Conservation (phyloP, 139 green algal species). For the Chloropicon primus region DNA sequence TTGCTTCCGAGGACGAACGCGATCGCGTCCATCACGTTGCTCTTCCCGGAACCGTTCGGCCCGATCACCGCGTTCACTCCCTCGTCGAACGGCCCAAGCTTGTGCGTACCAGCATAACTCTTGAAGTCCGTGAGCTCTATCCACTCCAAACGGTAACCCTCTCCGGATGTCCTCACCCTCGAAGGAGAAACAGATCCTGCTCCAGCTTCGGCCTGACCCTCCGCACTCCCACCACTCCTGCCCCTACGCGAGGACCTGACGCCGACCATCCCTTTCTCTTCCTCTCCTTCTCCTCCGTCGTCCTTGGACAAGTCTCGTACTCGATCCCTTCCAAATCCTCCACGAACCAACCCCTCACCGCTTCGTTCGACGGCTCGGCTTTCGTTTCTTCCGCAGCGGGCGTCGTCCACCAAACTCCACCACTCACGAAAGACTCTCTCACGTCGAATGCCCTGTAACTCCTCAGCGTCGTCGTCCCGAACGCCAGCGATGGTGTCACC, state of each 20-base stretch:
- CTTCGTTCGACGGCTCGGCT: too few relatives aligned
- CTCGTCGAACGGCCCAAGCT: slow-evolving; percentile 80
- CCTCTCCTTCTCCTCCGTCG: neutral
- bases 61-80: slow-evolving; percentile 89
- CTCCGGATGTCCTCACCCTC: neutral
- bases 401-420: too few relatives aligned
- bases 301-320: too few relatives aligned
- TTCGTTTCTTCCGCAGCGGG: too few relatives aligned
- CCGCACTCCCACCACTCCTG: neutral
- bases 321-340: too few relatives aligned
- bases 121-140: neutral
- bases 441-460: neutral
- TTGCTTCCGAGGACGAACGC: slow-evolving; percentile 91
- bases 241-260: neutral
- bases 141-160: neutral
- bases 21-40: slow-evolving; percentile 98
- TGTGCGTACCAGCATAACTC: slow-evolving; percentile 61
- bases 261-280: neutral
- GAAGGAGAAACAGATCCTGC: neutral
- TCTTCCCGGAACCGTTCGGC: slow-evolving; percentile 87
- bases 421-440: neutral
- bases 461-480: neutral
- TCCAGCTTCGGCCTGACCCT: neutral
- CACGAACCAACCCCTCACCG: too few relatives aligned
- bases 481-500: neutral